Evolutionary conservation across 2,329 filamentous ascomycete species (phyloP), one percentile per base, ranked within the genome.

Genomic region (Sphaceloma murrayae): DNA sequence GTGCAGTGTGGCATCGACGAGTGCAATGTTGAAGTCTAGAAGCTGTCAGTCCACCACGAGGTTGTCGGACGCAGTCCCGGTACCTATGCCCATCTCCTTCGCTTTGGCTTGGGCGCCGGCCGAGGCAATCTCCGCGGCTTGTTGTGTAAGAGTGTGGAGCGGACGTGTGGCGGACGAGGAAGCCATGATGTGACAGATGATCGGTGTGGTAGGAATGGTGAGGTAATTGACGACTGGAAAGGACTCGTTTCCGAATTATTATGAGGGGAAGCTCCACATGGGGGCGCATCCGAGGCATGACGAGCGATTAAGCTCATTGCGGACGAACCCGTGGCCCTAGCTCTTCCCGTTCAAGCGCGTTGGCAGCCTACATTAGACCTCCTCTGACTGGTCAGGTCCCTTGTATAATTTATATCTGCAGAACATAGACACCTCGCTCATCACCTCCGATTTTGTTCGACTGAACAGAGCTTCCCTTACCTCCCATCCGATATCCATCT

Each of bases 21-120:
- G 56, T 46, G 68, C 68, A 47, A 72, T 71, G 60, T 72, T 72
- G 55, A 62, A 60, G 48, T 69, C 69, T 70, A 22, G 55, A 56
- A 4, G 30, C 9, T 17, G 19, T 34, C n/a, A 38, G 36, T 24
- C n/a, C n/a, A n/a, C n/a, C n/a, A 14, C 10, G 33, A 22, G 5
- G 14, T 17, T 30, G 11, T 4, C 17, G 21, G 30, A 21, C 11
- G 38, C 10, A 30, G 38, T 5, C 27, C 6, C 26, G 47, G n/a
- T 51, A 60, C 60, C 60, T 24, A 62, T 61, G 46, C 59, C 60
- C 51, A 62, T 54, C 43, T 59, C 50, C 38, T 56, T 57, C 2
- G 59, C 60, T 42, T 61, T 62, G 22, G 55, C 54, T 52, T 62
- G 54, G 1, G 60, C 58, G 14, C 54, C 60, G 17, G 55, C 54